Conservation (phyloP, 169 alveolate species). For the Plasmodium gaboni region DNA sequence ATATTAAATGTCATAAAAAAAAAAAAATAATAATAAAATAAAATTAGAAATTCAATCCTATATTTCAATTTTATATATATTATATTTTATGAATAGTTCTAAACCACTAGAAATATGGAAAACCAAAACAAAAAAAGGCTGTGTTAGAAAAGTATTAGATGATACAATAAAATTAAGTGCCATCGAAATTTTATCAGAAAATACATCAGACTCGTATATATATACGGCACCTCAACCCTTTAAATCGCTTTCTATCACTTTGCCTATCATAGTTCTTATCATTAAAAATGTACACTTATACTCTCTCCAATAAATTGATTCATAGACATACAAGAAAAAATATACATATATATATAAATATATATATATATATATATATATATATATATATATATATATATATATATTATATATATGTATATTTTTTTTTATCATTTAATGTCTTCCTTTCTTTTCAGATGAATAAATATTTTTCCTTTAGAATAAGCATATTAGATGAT, state of each 20-base stretch:
- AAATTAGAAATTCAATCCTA: neutral
- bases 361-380: no score
- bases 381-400: neutral
- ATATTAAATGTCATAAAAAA: neutral
- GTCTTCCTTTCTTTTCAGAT: slow-evolving; percentile 78
- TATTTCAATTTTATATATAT: neutral
- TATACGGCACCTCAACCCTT: slow-evolving; percentile 46
- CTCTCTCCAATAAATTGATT: no score
- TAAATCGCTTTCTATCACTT: slow-evolving; percentile 34
- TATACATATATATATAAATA: no score
- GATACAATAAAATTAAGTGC: slow-evolving; percentile 72
- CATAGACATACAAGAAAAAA: no score
- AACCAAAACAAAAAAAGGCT: slow-evolving; percentile 58
- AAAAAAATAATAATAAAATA: neutral
- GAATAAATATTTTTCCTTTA: slow-evolving; percentile 96
- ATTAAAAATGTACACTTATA: slow-evolving; percentile 46
- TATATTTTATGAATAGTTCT: slow-evolving; percentile 18
- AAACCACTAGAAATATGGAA: slow-evolving; percentile 73
- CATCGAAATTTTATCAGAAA: slow-evolving; percentile 54
- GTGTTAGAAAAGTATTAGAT: slow-evolving; percentile 56
- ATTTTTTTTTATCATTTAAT: neutral
- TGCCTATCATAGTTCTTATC: slow-evolving; percentile 55
- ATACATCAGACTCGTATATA: slow-evolving; percentile 64
- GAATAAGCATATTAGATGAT: slow-evolving; percentile 97
- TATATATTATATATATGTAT: neutral